These are phyloP conservation scores for Setomelanomma holmii DNA, from an alignment of 2,329 filamentous ascomycete genomes.

Conservation along the genomic window DNA sequence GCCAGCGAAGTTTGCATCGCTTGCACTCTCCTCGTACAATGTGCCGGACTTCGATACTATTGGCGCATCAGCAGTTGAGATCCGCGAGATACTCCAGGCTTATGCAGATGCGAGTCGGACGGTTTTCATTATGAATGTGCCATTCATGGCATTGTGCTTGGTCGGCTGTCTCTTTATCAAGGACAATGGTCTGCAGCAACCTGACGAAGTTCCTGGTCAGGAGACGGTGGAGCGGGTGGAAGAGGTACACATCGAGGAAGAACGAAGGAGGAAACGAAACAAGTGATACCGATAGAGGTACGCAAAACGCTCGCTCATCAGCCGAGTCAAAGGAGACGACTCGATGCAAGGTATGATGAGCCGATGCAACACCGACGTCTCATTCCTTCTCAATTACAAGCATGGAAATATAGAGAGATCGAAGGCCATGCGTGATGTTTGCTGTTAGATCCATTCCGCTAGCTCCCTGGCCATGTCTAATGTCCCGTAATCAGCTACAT, in stretches of 20 bases:
- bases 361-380: no score
- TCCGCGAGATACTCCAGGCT: conserved; percentile 53
- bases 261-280: not conserved
- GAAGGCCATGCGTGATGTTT: not conserved
- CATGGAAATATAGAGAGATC: no score
- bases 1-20: conserved; percentile 16
- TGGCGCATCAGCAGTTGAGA: conserved; percentile 8
- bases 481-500: conserved; percentile 8
- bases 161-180: conserved; percentile 60
- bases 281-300: no score
- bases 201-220: conserved; percentile 12
- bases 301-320: no score
- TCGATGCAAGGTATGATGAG: no score
- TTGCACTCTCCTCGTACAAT: conserved; percentile 17
- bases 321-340: not conserved
- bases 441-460: conserved; percentile 11
- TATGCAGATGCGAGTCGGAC: conserved; percentile 62
- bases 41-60: conserved; percentile 17
- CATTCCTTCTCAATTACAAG: no score
- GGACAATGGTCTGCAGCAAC: conserved; percentile 53
- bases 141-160: conserved; percentile 60
- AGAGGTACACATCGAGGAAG: not conserved
- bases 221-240: not conserved
- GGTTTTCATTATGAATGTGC: conserved; percentile 65
- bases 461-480: conserved; percentile 16